phyloP scores from a whole-genome alignment of 2,329 filamentous ascomycete genomes.

The Sarocladium strictum region DNA sequence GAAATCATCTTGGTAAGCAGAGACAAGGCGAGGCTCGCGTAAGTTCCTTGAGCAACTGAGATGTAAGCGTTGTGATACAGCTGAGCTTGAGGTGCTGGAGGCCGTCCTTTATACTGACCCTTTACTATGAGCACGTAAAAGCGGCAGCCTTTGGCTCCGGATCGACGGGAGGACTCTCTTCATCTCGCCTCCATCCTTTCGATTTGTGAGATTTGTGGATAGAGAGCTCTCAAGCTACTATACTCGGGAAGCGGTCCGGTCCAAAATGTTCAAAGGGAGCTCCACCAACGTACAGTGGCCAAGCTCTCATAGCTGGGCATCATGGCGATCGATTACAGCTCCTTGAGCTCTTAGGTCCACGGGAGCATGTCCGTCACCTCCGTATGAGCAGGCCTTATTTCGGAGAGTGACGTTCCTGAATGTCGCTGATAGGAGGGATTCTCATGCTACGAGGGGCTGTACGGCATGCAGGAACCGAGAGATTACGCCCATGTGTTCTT shows the following conservation, averaged over 20 bases:
- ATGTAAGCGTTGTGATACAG: background rate
- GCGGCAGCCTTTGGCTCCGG: background rate
- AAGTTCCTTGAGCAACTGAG: background rate
- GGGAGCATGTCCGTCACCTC: background rate
- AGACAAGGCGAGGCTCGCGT: background rate
- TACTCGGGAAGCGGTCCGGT: background rate
- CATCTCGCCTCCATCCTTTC: background rate
- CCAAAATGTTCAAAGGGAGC: background rate
- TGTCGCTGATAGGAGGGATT: background rate
- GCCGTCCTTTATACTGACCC: background rate
- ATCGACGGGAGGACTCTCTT: background rate
- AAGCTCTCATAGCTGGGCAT: background rate
- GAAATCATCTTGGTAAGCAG: background rate
- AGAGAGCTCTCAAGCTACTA: background rate
- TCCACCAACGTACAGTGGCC: background rate
- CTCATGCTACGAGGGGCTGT: background rate
- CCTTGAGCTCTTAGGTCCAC: background rate
- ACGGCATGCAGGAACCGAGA: conserved; percentile 1
- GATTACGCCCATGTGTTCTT: background rate
- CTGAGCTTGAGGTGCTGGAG: background rate
- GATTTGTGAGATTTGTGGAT: background rate
- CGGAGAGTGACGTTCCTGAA: background rate
- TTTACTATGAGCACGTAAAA: background rate
- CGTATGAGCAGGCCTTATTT: background rate
- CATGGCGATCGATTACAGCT: background rate